Evolutionary conservation across 2,329 filamentous ascomycete genomes (phyloP).

Genomic region (Colletotrichum sp.): DNA sequence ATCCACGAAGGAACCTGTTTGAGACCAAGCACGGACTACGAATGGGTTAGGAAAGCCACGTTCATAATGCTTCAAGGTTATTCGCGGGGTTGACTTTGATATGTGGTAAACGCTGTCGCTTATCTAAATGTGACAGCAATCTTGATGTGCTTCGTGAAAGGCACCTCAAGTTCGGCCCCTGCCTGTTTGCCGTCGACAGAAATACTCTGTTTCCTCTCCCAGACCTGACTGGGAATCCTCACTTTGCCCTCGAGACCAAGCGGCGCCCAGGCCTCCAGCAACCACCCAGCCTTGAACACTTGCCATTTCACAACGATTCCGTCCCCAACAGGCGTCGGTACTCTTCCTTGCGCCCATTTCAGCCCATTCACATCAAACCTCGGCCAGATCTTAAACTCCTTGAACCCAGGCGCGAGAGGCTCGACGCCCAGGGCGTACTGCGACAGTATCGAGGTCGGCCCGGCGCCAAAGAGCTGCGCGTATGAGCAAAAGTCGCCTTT

Average conservation of each 20-base stretch:
- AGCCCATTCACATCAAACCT: background rate
- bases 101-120: background rate
- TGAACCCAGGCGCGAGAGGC: background rate
- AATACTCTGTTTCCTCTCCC: background rate
- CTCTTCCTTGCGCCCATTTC: background rate
- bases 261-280: background rate
- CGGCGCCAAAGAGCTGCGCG: background rate
- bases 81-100: background rate
- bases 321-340: background rate
- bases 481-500: background rate
- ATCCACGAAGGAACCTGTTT: background rate
- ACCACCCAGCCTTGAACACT: background rate
- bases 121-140: background rate
- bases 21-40: background rate
- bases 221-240: background rate
- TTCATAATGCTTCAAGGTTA: background rate
- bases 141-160: background rate
- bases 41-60: background rate
- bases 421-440: background rate
- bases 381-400: background rate
- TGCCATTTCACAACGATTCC: background rate
- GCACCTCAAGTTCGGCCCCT: background rate
- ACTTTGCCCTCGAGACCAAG: background rate
- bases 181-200: background rate
- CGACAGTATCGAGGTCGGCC: background rate